These are phyloP conservation scores for Cordyceps pruinosa DNA, from an alignment of 2,329 filamentous ascomycete genomes.

Conservation along the genomic window DNA sequence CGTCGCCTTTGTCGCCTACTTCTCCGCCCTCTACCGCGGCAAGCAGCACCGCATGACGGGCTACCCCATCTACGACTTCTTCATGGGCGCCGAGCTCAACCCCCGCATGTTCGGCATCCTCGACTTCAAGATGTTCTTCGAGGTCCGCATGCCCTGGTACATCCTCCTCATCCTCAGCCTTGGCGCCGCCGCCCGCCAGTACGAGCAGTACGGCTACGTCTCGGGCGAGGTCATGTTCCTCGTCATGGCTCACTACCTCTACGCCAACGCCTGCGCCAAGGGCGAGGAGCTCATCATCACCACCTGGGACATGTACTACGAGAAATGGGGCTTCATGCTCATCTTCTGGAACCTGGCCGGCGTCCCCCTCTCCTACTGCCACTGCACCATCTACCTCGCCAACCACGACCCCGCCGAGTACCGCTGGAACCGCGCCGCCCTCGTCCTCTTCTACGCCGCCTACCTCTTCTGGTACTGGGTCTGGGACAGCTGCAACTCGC, in stretches of 20 bases:
- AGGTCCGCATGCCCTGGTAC: slow-evolving; percentile 88
- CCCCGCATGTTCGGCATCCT: slow-evolving; percentile 79
- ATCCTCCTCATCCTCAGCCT: slow-evolving; percentile 75
- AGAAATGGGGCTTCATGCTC: slow-evolving; percentile 96
- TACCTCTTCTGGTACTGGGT: slow-evolving; percentile 85
- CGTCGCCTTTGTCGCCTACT: slow-evolving; percentile 76
- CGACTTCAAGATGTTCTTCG: slow-evolving; percentile 96
- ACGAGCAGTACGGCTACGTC: slow-evolving; percentile 78
- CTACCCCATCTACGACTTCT: slow-evolving; percentile 79
- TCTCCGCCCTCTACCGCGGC: slow-evolving; percentile 74
- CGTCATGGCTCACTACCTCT: slow-evolving; percentile 83
- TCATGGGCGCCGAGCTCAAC: slow-evolving; percentile 88
- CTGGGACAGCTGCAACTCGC: slow-evolving; percentile 87
- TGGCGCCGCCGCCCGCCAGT: slow-evolving; percentile 73
- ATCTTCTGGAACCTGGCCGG: slow-evolving; percentile 97
- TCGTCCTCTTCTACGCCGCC: slow-evolving; percentile 57
- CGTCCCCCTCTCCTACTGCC: slow-evolving; percentile 85
- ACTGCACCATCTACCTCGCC: slow-evolving; percentile 84
- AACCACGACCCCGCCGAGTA: slow-evolving; percentile 75
- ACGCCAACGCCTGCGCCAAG: slow-evolving; percentile 87
- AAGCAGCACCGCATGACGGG: slow-evolving; percentile 90
- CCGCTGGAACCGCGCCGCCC: slow-evolving; percentile 63
- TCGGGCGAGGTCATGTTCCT: slow-evolving; percentile 79
- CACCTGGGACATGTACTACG: slow-evolving; percentile 95
- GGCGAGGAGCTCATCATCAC: slow-evolving; percentile 85